A percentile compares a stretch with the other conserved stretches of the same genome.
Evolutionary conservation across 192 early-diverging fungal genomes (phyloP).

Genomic region (Coemansia sp.): DNA sequence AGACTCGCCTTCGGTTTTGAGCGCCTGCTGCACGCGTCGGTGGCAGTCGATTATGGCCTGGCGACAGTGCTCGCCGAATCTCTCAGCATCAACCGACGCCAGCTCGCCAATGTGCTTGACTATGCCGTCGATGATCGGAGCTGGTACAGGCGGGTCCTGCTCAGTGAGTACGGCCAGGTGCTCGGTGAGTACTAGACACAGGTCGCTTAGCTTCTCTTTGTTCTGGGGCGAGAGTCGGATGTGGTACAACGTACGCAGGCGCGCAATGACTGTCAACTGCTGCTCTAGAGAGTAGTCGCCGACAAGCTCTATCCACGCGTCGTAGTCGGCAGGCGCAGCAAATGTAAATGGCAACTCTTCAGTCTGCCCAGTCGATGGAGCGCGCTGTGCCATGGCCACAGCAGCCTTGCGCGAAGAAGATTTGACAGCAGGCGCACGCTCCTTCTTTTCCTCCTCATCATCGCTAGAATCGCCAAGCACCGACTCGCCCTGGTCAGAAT

Average conservation of each 20-base stretch:
- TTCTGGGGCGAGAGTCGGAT: conserved; percentile 81
- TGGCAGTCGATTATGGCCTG: conserved; percentile 59
- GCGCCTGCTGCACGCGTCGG: conserved; percentile 31
- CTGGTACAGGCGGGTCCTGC: conserved; percentile 58
- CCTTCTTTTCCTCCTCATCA: neutral
- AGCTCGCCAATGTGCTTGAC: conserved; percentile 65
- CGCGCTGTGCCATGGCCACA: neutral
- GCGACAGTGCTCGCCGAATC: conserved; percentile 58
- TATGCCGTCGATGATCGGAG: conserved; percentile 57
- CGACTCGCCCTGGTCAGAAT: conserved; percentile 10
- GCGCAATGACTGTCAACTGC: conserved; percentile 70
- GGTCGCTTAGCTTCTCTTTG: conserved; percentile 66
- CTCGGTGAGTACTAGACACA: conserved; percentile 69
- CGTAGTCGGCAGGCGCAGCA: conserved; percentile 70
- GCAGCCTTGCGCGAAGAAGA: neutral
- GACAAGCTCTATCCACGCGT: conserved; percentile 68
- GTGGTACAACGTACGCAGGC: conserved; percentile 82
- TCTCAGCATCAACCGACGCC: conserved; percentile 58
- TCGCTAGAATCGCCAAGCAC: neutral
- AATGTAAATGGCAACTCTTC: conserved; percentile 83
- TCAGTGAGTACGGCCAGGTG: conserved; percentile 66
- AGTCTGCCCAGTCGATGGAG: neutral
- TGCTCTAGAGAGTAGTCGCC: conserved; percentile 65
- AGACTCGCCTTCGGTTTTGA: conserved; percentile 16
- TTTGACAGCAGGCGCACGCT: neutral